Percentiles rank a stretch among this genome's conserved stretches.
Evolutionary conservation across 352 stramenopile species (phyloP).

Genomic region (Globisporangium paddicum): DNA sequence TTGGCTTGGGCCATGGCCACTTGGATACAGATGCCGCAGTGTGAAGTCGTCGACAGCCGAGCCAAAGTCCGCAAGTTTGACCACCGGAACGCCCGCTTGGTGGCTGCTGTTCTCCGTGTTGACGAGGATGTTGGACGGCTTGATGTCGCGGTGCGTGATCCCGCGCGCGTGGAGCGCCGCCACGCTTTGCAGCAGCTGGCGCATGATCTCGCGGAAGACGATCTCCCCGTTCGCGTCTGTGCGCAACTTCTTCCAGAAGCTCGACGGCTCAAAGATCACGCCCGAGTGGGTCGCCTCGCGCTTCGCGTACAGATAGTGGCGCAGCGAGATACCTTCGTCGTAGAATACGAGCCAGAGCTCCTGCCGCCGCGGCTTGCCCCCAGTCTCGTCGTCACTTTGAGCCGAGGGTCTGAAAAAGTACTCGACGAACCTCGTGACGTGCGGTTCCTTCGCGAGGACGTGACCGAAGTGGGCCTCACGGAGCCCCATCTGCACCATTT

Average conservation of each 20-base stretch:
- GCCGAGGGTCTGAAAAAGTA: constrained; percentile 67
- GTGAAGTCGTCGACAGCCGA: constrained; percentile 82
- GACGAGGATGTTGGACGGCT: constrained; percentile 80
- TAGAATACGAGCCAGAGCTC: constrained; percentile 90
- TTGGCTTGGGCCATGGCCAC: constrained; percentile 66
- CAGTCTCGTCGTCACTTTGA: background rate
- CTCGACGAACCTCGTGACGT: constrained; percentile 85
- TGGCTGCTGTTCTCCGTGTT: constrained; percentile 17
- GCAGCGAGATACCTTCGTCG: constrained; percentile 86
- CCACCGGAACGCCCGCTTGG: constrained; percentile 25
- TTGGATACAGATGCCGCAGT: constrained; percentile 62
- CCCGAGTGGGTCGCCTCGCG: constrained; percentile 31
- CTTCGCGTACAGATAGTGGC: constrained; percentile 83
- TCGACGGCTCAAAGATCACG: constrained; percentile 68
- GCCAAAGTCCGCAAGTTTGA: constrained; percentile 87
- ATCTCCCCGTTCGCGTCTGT: constrained; percentile 42
- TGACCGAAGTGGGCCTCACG: constrained; percentile 83
- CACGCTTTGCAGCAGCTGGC: constrained; percentile 90
- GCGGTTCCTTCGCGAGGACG: constrained; percentile 37
- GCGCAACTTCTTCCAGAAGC: constrained; percentile 76
- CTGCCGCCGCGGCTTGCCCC: constrained; percentile 7
- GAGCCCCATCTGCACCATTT: constrained; percentile 68
- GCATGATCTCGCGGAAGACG: constrained; percentile 90
- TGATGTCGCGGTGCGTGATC: constrained; percentile 90
- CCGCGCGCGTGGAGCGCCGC: constrained; percentile 85